Conservation (phyloP, 805 yeast species). For the Zygoascus biomembranicola region DNA sequence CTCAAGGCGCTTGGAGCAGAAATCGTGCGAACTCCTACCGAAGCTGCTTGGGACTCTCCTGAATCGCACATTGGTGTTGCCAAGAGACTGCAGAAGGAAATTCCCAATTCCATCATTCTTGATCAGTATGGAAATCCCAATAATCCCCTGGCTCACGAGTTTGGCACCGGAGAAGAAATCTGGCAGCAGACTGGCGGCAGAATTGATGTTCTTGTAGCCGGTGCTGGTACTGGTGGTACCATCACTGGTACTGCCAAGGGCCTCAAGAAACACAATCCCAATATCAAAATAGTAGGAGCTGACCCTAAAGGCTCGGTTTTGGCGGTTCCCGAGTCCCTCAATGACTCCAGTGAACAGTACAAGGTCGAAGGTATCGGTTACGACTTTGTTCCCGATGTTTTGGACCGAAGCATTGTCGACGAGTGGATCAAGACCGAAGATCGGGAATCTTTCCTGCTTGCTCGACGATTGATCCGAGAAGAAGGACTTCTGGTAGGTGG, state of each 20-base stretch:
- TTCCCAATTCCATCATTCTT: constrained; percentile 74
- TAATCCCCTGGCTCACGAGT: constrained; percentile 79
- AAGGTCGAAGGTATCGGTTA: constrained; percentile 89
- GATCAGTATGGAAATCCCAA: constrained; percentile 75
- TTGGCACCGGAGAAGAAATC: constrained; percentile 78
- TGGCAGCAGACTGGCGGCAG: constrained; percentile 72
- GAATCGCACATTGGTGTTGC: constrained; percentile 90
- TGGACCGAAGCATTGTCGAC: constrained; percentile 58
- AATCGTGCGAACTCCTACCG: constrained; percentile 84
- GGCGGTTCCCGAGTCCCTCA: constrained; percentile 69
- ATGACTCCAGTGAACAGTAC: constrained; percentile 49
- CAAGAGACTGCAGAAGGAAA: constrained; percentile 66
- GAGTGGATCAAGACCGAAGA: constrained; percentile 84
- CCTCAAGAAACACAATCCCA: constrained; percentile 60
- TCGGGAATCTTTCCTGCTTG: constrained; percentile 66
- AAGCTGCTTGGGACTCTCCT: constrained; percentile 89
- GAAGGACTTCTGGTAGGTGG: constrained; percentile 89
- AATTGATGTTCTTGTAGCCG: constrained; percentile 70
- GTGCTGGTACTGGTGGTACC: constrained; percentile 95
- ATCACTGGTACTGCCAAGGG: constrained; percentile 73
- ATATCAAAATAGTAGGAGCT: constrained; percentile 62
- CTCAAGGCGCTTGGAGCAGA: constrained; percentile 86
- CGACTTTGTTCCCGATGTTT: constrained; percentile 78
- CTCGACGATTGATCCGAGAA: constrained; percentile 72
- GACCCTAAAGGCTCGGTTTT: constrained; percentile 84